These are phyloP conservation scores for Nectriaceae sp. DNA, from an alignment of 2,329 filamentous ascomycete genomes.

Conservation along the genomic window DNA sequence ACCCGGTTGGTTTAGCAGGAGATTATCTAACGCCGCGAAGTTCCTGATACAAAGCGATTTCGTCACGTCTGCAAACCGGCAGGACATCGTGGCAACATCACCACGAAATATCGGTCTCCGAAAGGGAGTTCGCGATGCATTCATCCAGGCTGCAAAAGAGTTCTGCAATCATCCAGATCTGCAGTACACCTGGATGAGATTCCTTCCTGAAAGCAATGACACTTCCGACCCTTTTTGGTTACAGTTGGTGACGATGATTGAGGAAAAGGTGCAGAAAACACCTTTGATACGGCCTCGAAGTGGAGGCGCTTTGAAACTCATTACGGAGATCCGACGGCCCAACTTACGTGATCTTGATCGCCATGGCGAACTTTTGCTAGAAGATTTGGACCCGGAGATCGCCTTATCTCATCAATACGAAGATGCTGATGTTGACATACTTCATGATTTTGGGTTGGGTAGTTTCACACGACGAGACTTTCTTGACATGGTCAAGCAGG, in stretches of 20 bases:
- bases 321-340: background rate
- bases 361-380: background rate
- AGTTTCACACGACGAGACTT: background rate
- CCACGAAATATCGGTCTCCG: slow-evolving; percentile 40
- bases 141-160: slow-evolving; percentile 39
- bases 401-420: background rate
- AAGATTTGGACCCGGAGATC: background rate
- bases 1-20: background rate
- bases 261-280: background rate
- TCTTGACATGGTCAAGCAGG: background rate
- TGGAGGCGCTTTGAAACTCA: background rate
- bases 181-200: slow-evolving; percentile 47
- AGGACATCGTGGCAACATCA: slow-evolving; percentile 42
- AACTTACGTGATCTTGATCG: background rate
- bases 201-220: background rate
- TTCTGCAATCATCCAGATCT: slow-evolving; percentile 41
- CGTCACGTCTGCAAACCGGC: slow-evolving; percentile 45
- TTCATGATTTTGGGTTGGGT: background rate
- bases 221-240: slow-evolving; percentile 3
- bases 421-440: background rate
- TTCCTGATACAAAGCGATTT: slow-evolving; percentile 55
- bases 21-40: slow-evolving; percentile 16
- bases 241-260: background rate
- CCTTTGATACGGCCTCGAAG: background rate
- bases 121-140: slow-evolving; percentile 37